A percentile compares a stretch with the other conserved stretches of the same genome.
phyloP scores from a whole-genome alignment of 2,329 filamentous ascomycete species.

The Chaetomium globosum region DNA sequence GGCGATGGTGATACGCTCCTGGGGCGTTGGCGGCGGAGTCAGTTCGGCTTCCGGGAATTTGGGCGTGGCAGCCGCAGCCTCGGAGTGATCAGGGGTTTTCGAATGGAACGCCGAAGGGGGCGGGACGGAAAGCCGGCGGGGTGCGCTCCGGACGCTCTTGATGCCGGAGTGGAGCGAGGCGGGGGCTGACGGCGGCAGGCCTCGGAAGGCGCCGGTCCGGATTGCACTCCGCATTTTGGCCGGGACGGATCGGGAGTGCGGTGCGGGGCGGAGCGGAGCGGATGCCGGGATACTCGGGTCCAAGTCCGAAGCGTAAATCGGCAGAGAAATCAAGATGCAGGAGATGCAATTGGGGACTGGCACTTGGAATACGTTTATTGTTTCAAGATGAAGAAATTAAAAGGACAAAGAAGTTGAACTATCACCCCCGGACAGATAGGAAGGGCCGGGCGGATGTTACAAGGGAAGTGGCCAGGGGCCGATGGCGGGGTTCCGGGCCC shows the following conservation, averaged over 20 bases:
- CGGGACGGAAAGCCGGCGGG: background rate
- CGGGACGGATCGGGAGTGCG: background rate
- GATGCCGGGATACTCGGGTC: background rate
- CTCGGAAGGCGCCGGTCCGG: constrained; percentile 25
- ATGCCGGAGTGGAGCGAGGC: constrained; percentile 6
- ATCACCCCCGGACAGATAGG: background rate
- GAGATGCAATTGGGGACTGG: background rate
- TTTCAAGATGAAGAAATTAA: background rate
- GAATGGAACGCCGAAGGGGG: constrained; percentile 28
- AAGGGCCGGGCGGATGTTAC: background rate
- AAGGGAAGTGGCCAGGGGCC: constrained; percentile 14
- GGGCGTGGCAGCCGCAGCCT: constrained; percentile 30
- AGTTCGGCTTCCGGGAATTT: constrained; percentile 37
- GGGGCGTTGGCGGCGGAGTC: constrained; percentile 20
- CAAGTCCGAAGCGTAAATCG: background rate
- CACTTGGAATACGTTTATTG: background rate
- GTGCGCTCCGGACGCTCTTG: background rate
- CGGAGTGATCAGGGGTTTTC: constrained; percentile 28
- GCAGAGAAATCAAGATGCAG: background rate
- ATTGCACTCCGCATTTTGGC: constrained; percentile 22
- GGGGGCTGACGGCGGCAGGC: background rate
- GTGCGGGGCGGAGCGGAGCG: background rate
- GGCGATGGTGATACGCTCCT: constrained; percentile 57
- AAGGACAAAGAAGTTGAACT: constrained; percentile 3
- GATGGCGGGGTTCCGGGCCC: constrained; percentile 25